phyloP scores from a whole-genome alignment of 768 basidiomycete species.

The Omphalotus guepiniiformis region DNA sequence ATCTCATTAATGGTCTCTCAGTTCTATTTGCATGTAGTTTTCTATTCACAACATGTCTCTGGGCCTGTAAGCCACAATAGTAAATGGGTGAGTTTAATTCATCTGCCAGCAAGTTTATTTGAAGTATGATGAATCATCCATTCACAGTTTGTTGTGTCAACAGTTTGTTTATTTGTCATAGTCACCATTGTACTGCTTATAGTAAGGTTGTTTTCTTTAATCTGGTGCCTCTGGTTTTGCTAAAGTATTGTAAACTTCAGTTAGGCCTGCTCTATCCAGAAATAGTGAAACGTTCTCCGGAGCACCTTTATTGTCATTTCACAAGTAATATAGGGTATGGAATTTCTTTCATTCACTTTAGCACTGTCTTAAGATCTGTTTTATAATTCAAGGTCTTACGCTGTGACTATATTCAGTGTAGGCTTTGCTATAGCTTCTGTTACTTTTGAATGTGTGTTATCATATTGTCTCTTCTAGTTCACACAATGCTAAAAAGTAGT shows the following conservation, averaged over 20 bases:
- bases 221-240: too few species aligned
- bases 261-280: background rate
- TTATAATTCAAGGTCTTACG: background rate
- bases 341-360: background rate
- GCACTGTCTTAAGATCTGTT: background rate
- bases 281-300: background rate
- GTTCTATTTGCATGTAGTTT: background rate
- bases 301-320: background rate
- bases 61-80: background rate
- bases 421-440: background rate
- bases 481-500: background rate
- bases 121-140: background rate
- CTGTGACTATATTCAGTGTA: background rate
- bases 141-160: background rate
- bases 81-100: slow-evolving; percentile 1
- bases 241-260: background rate
- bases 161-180: background rate
- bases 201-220: background rate
- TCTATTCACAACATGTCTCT: background rate
- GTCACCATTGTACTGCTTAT: background rate
- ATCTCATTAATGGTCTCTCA: background rate
- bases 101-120: background rate
- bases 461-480: background rate
- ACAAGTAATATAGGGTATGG: background rate
- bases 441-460: background rate